Evolutionary conservation across 2,329 filamentous ascomycete genomes (phyloP), one percentile per base, ranked within the genome.

Genomic region (Cyclaneusma minus): DNA sequence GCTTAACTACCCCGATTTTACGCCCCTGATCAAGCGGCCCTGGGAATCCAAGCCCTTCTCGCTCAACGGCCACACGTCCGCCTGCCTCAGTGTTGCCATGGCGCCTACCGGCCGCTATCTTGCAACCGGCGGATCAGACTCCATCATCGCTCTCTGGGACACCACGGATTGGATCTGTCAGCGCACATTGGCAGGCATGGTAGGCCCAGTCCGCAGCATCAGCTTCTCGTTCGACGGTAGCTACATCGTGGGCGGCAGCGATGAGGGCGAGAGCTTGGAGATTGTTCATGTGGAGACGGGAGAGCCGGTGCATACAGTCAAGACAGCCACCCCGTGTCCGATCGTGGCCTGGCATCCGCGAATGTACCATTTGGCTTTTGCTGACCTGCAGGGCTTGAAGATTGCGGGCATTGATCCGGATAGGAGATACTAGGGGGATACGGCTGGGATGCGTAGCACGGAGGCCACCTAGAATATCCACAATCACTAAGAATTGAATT

Each of bases 181-280:
- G 41, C 64, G 73, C 33, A 82, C 77, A 1, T 58, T 84, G 21
- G 70, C 70, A 18, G 62, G 67, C 39, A 76, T 81, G 56, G 61
- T 64, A 7, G 75, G 75, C 2, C 69, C 77, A 3, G 71, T 85
- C 15, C 64, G 68, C 42, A 79, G 68, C 44, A 60, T 85, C 30
- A 43, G 75, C 43, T 87, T 85, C 45, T 78, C 69, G 10, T 85
- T 79, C 49, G 79, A 85, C 40, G 79, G 80, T 1, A 73, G 68
- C 41, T 87, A 74, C 43, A 54, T 85, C 13, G 69, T 75, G 3
- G 78, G 72, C 7, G 79, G 78, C 12, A 78, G 74, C 31, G 78
- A 83, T 29, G 77, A 83, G 51, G 74, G 68, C 14, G 51, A 64
- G 29, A 73, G 74, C 7, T 49, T 85, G 16, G 68, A 80, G 25